Base-by-base conservation (phyloP, 163 green algal genomes). In the Coccomyxa subellipsoidea region DNA sequence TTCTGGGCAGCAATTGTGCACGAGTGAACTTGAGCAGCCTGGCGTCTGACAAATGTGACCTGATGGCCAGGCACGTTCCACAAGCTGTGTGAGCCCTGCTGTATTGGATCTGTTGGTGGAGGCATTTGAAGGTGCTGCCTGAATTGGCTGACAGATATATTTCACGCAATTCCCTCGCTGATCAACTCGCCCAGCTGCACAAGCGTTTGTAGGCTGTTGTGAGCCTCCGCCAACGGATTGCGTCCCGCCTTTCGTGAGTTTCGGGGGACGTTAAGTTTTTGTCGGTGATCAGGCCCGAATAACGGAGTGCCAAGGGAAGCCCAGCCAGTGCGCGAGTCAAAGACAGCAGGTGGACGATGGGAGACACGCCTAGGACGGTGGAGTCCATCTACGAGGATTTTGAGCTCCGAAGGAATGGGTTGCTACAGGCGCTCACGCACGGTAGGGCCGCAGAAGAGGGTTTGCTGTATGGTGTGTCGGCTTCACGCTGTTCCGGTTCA, bases 371-470 rank as follows among this genome's bases (percentile, higher is more conserved):
- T 59, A 59, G 47, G 47, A 90, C 80, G 4, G 82, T 92, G 8
- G 88, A 96, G 38, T 90, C 93, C 27, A 95, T 98, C 32, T 94
- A 91, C 79, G 84, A 93, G 4, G 91, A 98, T 82, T 98, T 92
- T 81, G 78, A 76, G 8, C 84, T 82, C 34, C 84, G 95, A 7
- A 88, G 93, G 2, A 79, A 87, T 37, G 95, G 90, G 1, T 81
- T 98, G 8, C 84, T 98, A 18, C 83, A 84, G 15, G 95, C 95
- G 0, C 87, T 98, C 27, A 96, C 92, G 29, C 88, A 95, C 37
- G 94, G 93, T 95, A 78, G 82, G 91, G 78, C 29, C 31, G 21
- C 47, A 29, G 37, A 15, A 36, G 32, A 69, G 72, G 15, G 38
- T 31, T 54, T 47, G 31, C 12, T 78, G 32, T 36, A 18, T 54